phyloP scores from a whole-genome alignment of 306 rosid species.

The Trichosanthes truncata region DNA sequence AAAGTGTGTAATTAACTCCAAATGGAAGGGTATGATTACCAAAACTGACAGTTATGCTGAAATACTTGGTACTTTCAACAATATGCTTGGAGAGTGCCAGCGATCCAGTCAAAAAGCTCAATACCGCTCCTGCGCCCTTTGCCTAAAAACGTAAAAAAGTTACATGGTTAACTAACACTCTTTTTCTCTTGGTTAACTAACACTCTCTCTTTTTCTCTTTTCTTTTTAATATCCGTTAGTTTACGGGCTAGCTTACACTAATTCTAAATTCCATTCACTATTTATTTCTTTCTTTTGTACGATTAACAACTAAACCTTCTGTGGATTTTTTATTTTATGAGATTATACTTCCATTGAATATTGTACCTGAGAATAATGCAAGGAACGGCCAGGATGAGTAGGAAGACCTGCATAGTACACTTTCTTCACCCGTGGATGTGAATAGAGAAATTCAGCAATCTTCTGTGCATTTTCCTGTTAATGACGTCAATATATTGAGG shows the following conservation, averaged over 20 bases:
- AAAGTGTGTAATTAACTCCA: not conserved
- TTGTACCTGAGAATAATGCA: slow-evolving; percentile 82
- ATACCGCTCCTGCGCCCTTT: slow-evolving; percentile 85
- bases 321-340: not conserved
- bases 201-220: not conserved
- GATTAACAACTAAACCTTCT: not conserved
- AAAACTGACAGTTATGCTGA: slow-evolving; percentile 87
- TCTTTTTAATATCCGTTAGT: not conserved
- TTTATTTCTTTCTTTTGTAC: not conserved
- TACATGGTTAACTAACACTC: not conserved
- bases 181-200: not conserved
- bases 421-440: slow-evolving; percentile 68
- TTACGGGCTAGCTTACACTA: not conserved
- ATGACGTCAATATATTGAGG: not conserved
- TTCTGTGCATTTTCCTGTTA: slow-evolving; percentile 83
- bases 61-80: slow-evolving; percentile 78
- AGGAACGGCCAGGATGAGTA: slow-evolving; percentile 57
- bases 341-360: not conserved
- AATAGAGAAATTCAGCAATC: slow-evolving; percentile 79
- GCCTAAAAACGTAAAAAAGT: slow-evolving; percentile 38
- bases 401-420: slow-evolving; percentile 76
- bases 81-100: slow-evolving; percentile 76
- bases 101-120: slow-evolving; percentile 87
- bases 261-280: slow-evolving; percentile 11
- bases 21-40: slow-evolving; percentile 35